Conservation (phyloP, 176 grass and related monocot species). For the Pontederia crassipes region DNA sequence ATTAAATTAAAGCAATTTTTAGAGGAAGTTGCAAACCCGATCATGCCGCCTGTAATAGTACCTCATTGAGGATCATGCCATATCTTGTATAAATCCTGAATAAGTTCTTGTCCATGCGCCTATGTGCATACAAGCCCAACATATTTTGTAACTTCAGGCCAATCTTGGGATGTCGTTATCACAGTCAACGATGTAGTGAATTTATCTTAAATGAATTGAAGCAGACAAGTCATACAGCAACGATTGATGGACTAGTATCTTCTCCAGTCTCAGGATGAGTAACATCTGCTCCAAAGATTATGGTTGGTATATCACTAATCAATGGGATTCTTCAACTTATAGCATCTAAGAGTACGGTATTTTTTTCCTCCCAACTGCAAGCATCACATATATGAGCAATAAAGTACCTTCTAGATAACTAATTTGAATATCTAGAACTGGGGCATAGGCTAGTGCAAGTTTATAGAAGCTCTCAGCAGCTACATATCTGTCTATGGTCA, state of each 20-base stretch:
- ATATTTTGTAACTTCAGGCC: conserved; percentile 74
- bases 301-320: too few species aligned
- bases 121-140: conserved; percentile 58
- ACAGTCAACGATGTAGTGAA: too few species aligned
- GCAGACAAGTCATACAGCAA: conserved; percentile 41
- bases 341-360: too few species aligned
- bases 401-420: too few species aligned
- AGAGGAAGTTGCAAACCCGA: conserved; percentile 33
- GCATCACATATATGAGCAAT: conserved; percentile 91
- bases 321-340: too few species aligned
- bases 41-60: conserved; percentile 60
- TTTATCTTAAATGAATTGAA: not conserved
- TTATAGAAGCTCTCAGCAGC: conserved; percentile 93
- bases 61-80: conserved; percentile 95
- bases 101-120: conserved; percentile 57
- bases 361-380: too few species aligned
- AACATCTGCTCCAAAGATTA: conserved; percentile 99
- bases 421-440: conserved; percentile 96
- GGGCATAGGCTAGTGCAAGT: conserved; percentile 75
- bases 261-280: conserved; percentile 99
- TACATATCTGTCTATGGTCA: conserved; percentile 74
- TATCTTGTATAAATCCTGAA: conserved; percentile 94
- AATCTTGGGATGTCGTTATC: conserved; percentile 43
- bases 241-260: conserved; percentile 95
- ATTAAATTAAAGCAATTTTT: not conserved